Evolutionary conservation across 2,329 filamentous ascomycete genomes (phyloP), one percentile per base, ranked within the genome.

Genomic region (Dactylonectria estremocensis): DNA sequence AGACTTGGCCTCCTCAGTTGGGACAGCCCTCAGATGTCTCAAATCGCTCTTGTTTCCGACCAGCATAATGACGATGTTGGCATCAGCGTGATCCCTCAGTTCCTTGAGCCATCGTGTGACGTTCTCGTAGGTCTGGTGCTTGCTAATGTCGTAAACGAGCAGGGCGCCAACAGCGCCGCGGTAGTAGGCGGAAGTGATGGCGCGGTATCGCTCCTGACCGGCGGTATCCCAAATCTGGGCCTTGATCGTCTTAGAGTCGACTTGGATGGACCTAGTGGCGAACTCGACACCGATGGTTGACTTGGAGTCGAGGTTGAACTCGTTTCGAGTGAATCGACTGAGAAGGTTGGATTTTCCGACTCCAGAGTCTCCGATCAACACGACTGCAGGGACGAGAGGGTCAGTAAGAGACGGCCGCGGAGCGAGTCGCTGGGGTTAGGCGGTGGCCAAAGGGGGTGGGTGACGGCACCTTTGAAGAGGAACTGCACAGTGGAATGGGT

Each of bases 11-110:
- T 98, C 95, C 81, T 99, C 96, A 68, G 96, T 99, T 58, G 96
- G 95, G 74, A 99, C 96, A 74, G 96, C 96, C 82, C 96, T 91
- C 80, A 99, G 88, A 85, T 99, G 96, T 84, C 95, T 93, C 92
- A 98, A 93, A 97, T 99, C 96, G 84, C 95, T 98, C 93, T 99
- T 99, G 91, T 99, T 99, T 83, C 96, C 96, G 64, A 98, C 96
- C 78, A 99, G 88, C 96, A 99, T 99, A 82, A 99, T 99, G 78
- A 99, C 95, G 78, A 98, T 98, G 86, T 98, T 98, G 78, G 95
- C 95, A 82, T 99, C 96, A 77, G 96, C 96, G 84, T 99, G 95
- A 81, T 98, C 96, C 78, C 96, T 91, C 80, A 99, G 89, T 88
- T 99, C 96, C 87, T 98, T 99, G 87, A 99, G 86, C 96, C 96